These are phyloP conservation scores for Chenopodium berlandieri DNA, from an alignment of 148 eudicot genomes.

Conservation along the genomic window DNA sequence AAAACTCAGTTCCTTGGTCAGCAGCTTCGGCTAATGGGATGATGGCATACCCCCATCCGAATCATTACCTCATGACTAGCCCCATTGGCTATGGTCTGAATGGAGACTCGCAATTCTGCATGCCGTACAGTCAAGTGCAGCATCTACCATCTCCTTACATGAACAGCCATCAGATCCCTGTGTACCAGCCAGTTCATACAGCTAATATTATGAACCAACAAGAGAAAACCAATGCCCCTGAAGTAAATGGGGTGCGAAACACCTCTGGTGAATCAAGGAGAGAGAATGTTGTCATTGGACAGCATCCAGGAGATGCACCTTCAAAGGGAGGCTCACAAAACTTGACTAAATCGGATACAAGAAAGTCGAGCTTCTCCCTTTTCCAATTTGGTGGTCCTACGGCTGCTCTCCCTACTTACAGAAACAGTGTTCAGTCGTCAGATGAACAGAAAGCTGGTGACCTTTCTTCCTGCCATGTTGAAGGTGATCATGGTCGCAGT, in stretches of 20 bases:
- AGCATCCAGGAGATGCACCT: slow-evolving; percentile 26
- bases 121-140: slow-evolving; percentile 72
- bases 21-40: slow-evolving; percentile 64
- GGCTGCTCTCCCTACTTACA: slow-evolving; percentile 47
- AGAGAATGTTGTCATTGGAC: slow-evolving; percentile 31
- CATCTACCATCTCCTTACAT: slow-evolving; percentile 56
- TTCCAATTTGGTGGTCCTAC: slow-evolving; percentile 89
- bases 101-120: slow-evolving; percentile 52
- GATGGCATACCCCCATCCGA: slow-evolving; percentile 58
- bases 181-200: slow-evolving; percentile 56
- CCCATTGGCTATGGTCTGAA: slow-evolving; percentile 56
- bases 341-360: slow-evolving; percentile 26
- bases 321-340: slow-evolving; percentile 31
- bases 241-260: slow-evolving; percentile 33
- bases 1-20: slow-evolving; percentile 72
- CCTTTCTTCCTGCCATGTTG: slow-evolving; percentile 31
- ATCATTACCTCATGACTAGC: slow-evolving; percentile 59
- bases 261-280: slow-evolving; percentile 26
- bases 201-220: slow-evolving; percentile 39
- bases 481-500: slow-evolving; percentile 43
- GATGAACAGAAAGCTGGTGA: slow-evolving; percentile 44
- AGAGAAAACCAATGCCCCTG: slow-evolving; percentile 35
- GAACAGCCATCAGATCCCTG: slow-evolving; percentile 50
- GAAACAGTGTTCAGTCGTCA: slow-evolving; percentile 37
- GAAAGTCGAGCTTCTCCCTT: slow-evolving; percentile 69